Conservation (phyloP, 2,329 filamentous ascomycete genomes). For the Chaetomiaceae sp. region DNA sequence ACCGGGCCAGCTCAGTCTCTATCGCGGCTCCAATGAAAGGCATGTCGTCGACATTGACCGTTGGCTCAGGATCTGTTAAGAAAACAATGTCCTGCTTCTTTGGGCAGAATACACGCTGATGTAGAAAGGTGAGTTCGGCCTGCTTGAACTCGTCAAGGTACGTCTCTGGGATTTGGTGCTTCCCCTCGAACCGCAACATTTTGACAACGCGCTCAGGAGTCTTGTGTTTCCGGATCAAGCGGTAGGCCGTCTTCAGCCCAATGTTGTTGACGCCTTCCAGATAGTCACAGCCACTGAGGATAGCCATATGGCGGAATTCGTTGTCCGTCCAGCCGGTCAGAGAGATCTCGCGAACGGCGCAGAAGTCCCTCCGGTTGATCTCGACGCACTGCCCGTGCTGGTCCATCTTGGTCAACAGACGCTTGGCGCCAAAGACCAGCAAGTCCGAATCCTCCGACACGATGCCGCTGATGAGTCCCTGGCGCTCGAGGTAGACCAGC, state of each 20-base stretch:
- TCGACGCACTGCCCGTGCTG: constrained; percentile 91
- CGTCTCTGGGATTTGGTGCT: constrained; percentile 71
- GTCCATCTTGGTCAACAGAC: constrained; percentile 88
- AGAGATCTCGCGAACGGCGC: constrained; percentile 80
- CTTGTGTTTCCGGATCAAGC: constrained; percentile 85
- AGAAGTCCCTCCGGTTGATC: constrained; percentile 84
- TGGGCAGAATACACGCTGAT: constrained; percentile 93
- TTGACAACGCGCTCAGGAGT: constrained; percentile 76
- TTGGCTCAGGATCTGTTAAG: constrained; percentile 62
- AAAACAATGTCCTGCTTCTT: constrained; percentile 65
- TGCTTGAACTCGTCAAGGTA: constrained; percentile 79
- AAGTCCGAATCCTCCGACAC: constrained; percentile 96
- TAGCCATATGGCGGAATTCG: constrained; percentile 93
- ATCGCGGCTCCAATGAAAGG: constrained; percentile 76
- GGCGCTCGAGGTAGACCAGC: constrained; percentile 84
- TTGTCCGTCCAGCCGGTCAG: constrained; percentile 87
- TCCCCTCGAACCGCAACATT: constrained; percentile 84
- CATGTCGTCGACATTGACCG: constrained; percentile 64
- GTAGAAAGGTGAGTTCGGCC: constrained; percentile 87
- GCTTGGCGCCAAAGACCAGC: constrained; percentile 88
- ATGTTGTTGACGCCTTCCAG: constrained; percentile 79
- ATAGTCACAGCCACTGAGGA: constrained; percentile 94
- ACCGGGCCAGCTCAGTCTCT: constrained; percentile 62
- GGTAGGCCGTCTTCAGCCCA: constrained; percentile 89
- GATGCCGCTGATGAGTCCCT: constrained; percentile 80